Evolutionary conservation across 1,139 yeast genomes (phyloP).

Genomic region (Zygotorulaspora mrakii): DNA sequence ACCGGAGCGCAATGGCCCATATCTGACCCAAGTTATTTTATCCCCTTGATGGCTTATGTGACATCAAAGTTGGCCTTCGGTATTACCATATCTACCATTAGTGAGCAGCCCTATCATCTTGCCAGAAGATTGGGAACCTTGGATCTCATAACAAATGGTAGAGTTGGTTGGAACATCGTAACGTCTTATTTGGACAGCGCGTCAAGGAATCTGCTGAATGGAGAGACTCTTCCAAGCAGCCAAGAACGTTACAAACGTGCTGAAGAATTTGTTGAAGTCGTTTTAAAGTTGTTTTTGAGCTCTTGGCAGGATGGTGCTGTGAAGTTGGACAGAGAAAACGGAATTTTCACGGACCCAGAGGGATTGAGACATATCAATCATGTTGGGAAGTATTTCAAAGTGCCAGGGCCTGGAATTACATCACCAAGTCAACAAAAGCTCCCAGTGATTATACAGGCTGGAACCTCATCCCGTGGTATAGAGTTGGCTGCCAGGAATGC

Average conservation of each 20-base stretch:
- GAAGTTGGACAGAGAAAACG: constrained; percentile 37
- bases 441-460: constrained; percentile 48
- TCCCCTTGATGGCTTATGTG: constrained; percentile 44
- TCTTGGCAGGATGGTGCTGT: constrained; percentile 50
- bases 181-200: constrained; percentile 44
- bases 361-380: constrained; percentile 43
- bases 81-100: constrained; percentile 44
- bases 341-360: constrained; percentile 42
- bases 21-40: constrained; percentile 43
- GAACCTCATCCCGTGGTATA: constrained; percentile 45
- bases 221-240: constrained; percentile 41
- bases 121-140: constrained; percentile 45
- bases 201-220: constrained; percentile 41
- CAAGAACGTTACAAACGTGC: constrained; percentile 44
- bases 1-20: constrained; percentile 46
- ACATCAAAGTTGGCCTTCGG: constrained; percentile 44
- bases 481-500: constrained; percentile 47
- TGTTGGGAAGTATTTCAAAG: constrained; percentile 42
- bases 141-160: constrained; percentile 44
- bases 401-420: constrained; percentile 46
- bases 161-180: constrained; percentile 48
- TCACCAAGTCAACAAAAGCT: constrained; percentile 46
- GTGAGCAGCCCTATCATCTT: constrained; percentile 46
- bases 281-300: constrained; percentile 42
- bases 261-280: constrained; percentile 43